Evolutionary conservation across 768 basidiomycete species (phyloP), one percentile per base, ranked within the genome.

Genomic region (Trametes villosa): DNA sequence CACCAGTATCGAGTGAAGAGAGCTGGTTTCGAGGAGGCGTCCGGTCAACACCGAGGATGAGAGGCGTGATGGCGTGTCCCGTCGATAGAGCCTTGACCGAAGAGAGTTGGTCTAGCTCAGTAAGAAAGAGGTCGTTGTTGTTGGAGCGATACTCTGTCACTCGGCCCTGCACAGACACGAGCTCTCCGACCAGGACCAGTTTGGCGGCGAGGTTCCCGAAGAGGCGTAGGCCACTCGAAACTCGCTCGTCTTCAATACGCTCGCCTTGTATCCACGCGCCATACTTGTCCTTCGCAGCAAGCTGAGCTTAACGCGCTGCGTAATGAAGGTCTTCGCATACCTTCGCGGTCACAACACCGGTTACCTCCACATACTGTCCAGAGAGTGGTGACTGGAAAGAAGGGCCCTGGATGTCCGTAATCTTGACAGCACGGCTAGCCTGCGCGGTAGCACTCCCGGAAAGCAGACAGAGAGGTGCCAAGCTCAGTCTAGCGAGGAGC

Each of bases 331-430:
- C 22, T 30, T 26, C 8, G 62, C 68, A 31, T 66, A 83, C 84
- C 74, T 83, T 85, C 6, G 84, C 83, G 9, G 82, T 81, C 0
- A 84, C 82, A 6, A 83, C 61, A 17, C 82, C 85, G 27, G 78
- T 79, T 9, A 86, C 73, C 65, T 79, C 77, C 8, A 86, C 81
- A 6, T 68, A 73, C 57, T 82, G 74, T 0, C 82, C 81, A 29
- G 62, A 68, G 12, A 79, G 66, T 54, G 84, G 82, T 31, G 83
- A 83, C 62, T 71, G 73, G 61, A 77, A 84, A 1, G 76, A 68
- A 30, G 65, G 46, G n/a, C 84, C 84, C 70, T 84, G 82, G 29
- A 86, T 82, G 27, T 84, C 83, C n/a, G 81, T 40, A 9, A 64
- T 48, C 15, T 24, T 47, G 11, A 53, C 48, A 15, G 27, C 4